Evolutionary conservation across 805 yeast genomes (phyloP).

Genomic region (Ogataea glucozyma): DNA sequence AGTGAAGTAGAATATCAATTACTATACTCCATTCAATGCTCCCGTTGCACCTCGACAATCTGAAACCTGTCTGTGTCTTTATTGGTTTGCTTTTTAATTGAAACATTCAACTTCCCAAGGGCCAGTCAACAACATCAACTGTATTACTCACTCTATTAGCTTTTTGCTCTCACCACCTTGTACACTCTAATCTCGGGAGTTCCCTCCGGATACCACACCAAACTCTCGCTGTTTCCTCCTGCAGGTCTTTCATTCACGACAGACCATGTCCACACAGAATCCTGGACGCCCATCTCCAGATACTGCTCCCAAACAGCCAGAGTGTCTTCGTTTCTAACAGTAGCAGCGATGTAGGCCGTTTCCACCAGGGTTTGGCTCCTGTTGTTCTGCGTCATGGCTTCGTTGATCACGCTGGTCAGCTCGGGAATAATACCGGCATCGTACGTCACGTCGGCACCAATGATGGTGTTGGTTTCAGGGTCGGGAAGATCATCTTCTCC

Average conservation of each 20-base stretch:
- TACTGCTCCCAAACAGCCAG: slow-evolving; percentile 42
- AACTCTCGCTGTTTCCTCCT: slow-evolving; percentile 1
- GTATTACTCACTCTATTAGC: too few relatives aligned
- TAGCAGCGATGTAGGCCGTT: slow-evolving; percentile 58
- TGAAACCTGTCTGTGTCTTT: too few relatives aligned
- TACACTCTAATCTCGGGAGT: slow-evolving; percentile 30
- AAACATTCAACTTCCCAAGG: too few relatives aligned
- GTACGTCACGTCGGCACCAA: slow-evolving; percentile 90
- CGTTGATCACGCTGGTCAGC: slow-evolving; percentile 51
- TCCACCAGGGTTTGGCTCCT: slow-evolving; percentile 20
- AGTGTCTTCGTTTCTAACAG: slow-evolving; percentile 65
- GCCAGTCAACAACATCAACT: too few relatives aligned
- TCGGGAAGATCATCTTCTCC: slow-evolving; percentile 45
- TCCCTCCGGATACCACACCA: slow-evolving; percentile 25
- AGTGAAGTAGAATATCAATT: too few relatives aligned
- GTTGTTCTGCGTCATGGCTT: slow-evolving; percentile 31
- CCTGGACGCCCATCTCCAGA: slow-evolving; percentile 31
- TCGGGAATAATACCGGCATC: slow-evolving; percentile 61
- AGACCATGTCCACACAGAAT: slow-evolving; percentile 31
- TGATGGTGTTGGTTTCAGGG: slow-evolving; percentile 45
- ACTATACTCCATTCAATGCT: too few relatives aligned
- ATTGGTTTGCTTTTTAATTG: too few relatives aligned
- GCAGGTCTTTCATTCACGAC: slow-evolving; percentile 9
- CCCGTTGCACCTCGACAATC: too few relatives aligned
- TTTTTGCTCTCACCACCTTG: slow-evolving; percentile 27